Base-by-base conservation (phyloP, 164 flowering plant genomes). In the Piper longum region DNA sequence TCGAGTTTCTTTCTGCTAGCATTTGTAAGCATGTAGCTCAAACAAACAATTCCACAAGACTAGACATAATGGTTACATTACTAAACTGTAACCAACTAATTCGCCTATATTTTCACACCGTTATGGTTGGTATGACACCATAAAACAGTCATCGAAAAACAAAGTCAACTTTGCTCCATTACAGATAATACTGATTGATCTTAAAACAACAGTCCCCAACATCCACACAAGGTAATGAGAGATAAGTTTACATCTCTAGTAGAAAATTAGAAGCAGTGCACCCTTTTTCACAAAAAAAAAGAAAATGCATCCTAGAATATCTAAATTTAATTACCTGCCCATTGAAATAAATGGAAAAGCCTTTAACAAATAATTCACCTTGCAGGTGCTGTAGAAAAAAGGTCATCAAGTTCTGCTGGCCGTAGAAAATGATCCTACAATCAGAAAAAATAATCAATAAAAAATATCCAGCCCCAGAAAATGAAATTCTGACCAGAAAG, bases 371-470 rank as follows among this genome's bases (percentile, higher is more conserved):
- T 56, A 26, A 57, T 43, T 71, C 60, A 85, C 92, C 80, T 84
- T 64, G 81, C 92, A 26, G 92, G 89, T 55, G 89, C 92, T 65
- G 89, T 86, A 64, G 92, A 86, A 71, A 86, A 86, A 41, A 86
- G 70, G 61, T 83, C 83, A 11, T 80, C 83, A 65, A 86, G 74
- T 65, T 83, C 89, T 70, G 58, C 60, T 57, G 72, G 67, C 48
- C 72, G 76, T 56, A 86, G 71, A 14, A 77, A 75, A 51, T 83
- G 80, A 80, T 81, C 87, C 92, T 86, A 62, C 43, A 36, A 16
- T 61, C 52, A 40, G 12, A 14, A 5, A 44, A 48, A 48, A 12
- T 48, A 9, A 48, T 48, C 3, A 5, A 14, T 48, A 1, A 26
- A 26, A 26, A 26, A 26, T 26, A 26, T 26, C 36, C 36, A 26